A percentile compares a stretch with the other conserved stretches of the same genome.
Evolutionary conservation across 805 yeast genomes (phyloP).

Genomic region (Kazachstania viticola): DNA sequence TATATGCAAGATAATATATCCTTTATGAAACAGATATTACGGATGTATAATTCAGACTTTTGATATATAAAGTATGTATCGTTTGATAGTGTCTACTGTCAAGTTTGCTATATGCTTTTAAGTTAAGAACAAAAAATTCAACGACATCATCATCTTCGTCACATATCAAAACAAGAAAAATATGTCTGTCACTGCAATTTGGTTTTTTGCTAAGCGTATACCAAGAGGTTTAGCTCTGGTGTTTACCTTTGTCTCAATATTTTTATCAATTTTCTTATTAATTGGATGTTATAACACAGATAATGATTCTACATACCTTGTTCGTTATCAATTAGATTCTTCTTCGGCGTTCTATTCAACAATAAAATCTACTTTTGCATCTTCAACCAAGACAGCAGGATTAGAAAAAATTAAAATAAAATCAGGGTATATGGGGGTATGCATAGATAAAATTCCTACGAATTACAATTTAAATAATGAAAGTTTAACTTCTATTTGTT

Average conservation of each 20-base stretch:
- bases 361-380: conserved; percentile 29
- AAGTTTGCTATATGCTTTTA: too few relatives aligned
- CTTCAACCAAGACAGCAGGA: conserved; percentile 22
- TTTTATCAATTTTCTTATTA: conserved; percentile 43
- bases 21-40: too few relatives aligned
- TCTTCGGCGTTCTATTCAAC: conserved; percentile 33
- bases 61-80: too few relatives aligned
- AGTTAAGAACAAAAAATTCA: too few relatives aligned
- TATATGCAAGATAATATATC: too few relatives aligned
- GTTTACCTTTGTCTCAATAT: conserved; percentile 36
- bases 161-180: too few relatives aligned
- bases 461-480: conserved; percentile 8
- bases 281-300: conserved; percentile 40
- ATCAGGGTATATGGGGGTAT: conserved; percentile 47
- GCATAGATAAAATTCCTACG: conserved; percentile 31
- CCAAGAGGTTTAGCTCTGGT: conserved; percentile 34
- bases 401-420: conserved; percentile 33
- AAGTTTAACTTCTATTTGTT: conserved; percentile 14
- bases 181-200: too few relatives aligned
- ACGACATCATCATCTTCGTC: too few relatives aligned
- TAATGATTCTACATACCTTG: conserved; percentile 40
- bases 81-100: too few relatives aligned
- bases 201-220: conserved; percentile 20
- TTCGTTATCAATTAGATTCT: conserved; percentile 37
- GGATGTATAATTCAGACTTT: too few relatives aligned